Percentiles rank a stretch among this genome's conserved stretches.
Evolutionary conservation across 176 grass and related monocot species (phyloP).

Genomic region (Metroxylon sagu): DNA sequence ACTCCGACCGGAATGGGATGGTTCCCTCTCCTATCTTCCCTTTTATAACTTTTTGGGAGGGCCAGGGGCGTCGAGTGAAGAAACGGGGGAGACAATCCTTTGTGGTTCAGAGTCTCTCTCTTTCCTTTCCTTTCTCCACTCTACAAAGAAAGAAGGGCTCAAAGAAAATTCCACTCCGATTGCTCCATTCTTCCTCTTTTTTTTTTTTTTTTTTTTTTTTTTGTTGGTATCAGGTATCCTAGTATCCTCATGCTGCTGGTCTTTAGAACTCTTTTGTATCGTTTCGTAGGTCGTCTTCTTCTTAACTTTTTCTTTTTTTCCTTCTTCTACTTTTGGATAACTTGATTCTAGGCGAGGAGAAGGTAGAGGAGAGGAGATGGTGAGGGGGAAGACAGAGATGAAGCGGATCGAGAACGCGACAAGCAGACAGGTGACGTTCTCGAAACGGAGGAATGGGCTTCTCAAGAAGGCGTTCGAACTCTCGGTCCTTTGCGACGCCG

Average conservation of each 20-base stretch:
- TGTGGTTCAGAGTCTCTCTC: conserved; percentile 7
- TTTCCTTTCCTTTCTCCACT: neutral
- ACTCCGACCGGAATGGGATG: neutral
- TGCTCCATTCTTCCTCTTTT: neutral
- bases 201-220: neutral
- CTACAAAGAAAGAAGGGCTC: too few relatives aligned
- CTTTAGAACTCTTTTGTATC: too few relatives aligned
- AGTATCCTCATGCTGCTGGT: too few relatives aligned
- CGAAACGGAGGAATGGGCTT: conserved; percentile 74
- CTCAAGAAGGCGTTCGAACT: conserved; percentile 97
- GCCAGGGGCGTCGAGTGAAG: neutral
- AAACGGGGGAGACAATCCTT: neutral
- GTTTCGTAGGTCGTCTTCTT: too few relatives aligned
- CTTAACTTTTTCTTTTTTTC: too few relatives aligned
- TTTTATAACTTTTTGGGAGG: neutral
- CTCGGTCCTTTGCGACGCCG: conserved; percentile 81
- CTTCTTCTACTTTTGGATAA: too few relatives aligned
- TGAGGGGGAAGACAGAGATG: conserved; percentile 74
- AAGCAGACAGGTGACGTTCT: conserved; percentile 85
- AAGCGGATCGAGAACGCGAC: conserved; percentile 73
- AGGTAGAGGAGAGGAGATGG: conserved; percentile 30
- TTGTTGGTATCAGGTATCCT: too few relatives aligned
- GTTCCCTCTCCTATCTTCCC: neutral
- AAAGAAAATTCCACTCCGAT: too few relatives aligned
- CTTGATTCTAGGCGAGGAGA: too few relatives aligned